Evolutionary conservation across 2,329 filamentous ascomycete genomes (phyloP), one percentile per base, ranked within the genome.

Genomic region (Xylaria sp.): DNA sequence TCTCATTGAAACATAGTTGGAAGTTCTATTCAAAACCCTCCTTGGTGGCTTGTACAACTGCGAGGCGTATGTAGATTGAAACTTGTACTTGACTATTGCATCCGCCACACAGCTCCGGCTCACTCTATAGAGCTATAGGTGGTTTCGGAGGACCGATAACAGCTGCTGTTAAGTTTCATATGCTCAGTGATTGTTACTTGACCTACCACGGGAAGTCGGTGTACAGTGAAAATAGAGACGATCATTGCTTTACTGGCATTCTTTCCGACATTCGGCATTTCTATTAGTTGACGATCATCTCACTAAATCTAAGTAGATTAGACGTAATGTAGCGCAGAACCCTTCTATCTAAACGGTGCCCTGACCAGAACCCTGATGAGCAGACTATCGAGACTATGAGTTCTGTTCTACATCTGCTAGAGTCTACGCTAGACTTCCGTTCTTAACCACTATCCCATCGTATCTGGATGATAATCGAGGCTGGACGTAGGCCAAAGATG

Each of bases 251-350:
- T 55, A 36, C 52, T 20, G 46, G 25, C 45, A 25, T 45, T 20
- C 20, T 32, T 58, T n/a, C 28, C 25, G 20, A 50, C 10, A 36
- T 43, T 66, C 61, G 66, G 66, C 62, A 68, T 57, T 68, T 68
- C 39, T 67, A 10, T 50, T 57, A 50, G n/a, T 58, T 48, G 60
- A 43, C 41, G 48, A 65, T 58, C 43, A 48, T 15, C 39, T 9
- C 48, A 28, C 41, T 32, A 39, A 34, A 30, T n/a, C 25, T 36
- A 18, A 7, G 15, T 34, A 13, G n/a, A 7, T 34, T 34, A 39
- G 30, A 36, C 5, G 8, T 18, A 28, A 23, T n/a, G 15, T n/a
- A 30, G 13, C n/a, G 32, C 39, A 8, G 20, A 52, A n/a, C 7
- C 23, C 28, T 13, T 41, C 34, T 23, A 18, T 32, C 43, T 23